phyloP scores from a whole-genome alignment of 2,329 filamentous ascomycete species.

The Boeremia lycopersici region DNA sequence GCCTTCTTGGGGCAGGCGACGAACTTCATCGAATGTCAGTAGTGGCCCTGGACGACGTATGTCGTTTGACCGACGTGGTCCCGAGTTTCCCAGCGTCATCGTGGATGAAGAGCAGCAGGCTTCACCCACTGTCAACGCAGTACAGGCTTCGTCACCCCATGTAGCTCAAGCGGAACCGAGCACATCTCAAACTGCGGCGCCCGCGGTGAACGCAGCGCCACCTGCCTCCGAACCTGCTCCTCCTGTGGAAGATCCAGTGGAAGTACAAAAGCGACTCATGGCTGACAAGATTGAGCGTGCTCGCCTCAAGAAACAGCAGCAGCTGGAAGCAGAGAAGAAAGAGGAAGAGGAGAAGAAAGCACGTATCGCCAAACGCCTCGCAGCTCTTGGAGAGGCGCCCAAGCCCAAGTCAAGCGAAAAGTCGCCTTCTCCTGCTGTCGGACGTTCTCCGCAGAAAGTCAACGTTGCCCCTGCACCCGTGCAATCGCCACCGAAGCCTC shows the following conservation, averaged over 20 bases:
- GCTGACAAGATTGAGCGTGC: conserved; percentile 71
- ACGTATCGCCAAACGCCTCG: conserved; percentile 73
- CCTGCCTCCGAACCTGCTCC: conserved; percentile 39
- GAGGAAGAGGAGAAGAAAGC: conserved; percentile 75
- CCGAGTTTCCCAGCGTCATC: conserved; percentile 39
- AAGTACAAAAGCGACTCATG: conserved; percentile 74
- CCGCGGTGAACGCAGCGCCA: conserved; percentile 32
- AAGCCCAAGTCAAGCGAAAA: conserved; percentile 47
- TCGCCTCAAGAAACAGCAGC: conserved; percentile 66
- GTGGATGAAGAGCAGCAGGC: conserved; percentile 39
- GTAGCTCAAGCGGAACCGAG: conserved; percentile 40
- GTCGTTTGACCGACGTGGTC: conserved; percentile 59
- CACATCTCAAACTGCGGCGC: conserved; percentile 44
- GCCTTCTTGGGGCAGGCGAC: conserved; percentile 71
- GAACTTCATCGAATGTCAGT: conserved; percentile 90
- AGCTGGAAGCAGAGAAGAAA: conserved; percentile 64
- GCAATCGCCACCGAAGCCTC: conserved; percentile 61
- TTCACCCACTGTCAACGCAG: conserved; percentile 39
- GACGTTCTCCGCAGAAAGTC: conserved; percentile 53
- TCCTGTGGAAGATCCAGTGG: conserved; percentile 64
- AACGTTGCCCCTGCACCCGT: conserved; percentile 44
- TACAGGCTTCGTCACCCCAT: conserved; percentile 40
- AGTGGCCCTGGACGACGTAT: conserved; percentile 76
- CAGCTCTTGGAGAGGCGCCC: conserved; percentile 66
- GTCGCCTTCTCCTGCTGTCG: conserved; percentile 42